Percentiles rank a stretch among this genome's conserved stretches.
Conservation (phyloP, 495 filamentous ascomycete genomes). For the Penicillium parvum region DNA sequence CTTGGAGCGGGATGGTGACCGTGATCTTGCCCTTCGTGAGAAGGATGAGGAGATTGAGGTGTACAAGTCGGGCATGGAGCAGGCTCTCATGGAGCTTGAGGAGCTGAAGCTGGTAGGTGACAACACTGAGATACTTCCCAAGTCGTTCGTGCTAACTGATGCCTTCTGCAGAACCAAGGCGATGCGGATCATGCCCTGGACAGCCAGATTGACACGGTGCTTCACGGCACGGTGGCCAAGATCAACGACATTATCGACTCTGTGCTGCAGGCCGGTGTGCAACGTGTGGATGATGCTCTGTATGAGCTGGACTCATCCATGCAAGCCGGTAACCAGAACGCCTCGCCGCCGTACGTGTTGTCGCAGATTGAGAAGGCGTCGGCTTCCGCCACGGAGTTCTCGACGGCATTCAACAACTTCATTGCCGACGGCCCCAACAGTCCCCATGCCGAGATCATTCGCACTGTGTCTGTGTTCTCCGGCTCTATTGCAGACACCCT, state of each 20-base stretch:
- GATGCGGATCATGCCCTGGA: constrained; percentile 80
- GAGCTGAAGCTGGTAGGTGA: constrained; percentile 59
- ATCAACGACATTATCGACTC: constrained; percentile 98
- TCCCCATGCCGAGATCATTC: constrained; percentile 86
- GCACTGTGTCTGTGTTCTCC: constrained; percentile 83
- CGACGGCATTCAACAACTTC: constrained; percentile 95
- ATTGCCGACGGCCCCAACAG: constrained; percentile 95
- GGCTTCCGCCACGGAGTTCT: constrained; percentile 91
- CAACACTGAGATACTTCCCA: background rate
- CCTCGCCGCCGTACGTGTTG: constrained; percentile 89
- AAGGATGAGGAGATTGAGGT: constrained; percentile 98
- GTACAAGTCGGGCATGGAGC: constrained; percentile 94
- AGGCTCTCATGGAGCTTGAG: constrained; percentile 85
- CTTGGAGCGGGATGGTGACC: constrained; percentile 76
- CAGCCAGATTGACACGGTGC: constrained; percentile 81
- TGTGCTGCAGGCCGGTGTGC: constrained; percentile 87
- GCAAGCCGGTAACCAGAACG: constrained; percentile 98
- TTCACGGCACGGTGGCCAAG: constrained; percentile 80
- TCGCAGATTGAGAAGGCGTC: constrained; percentile 97
- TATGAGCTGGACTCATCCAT: constrained; percentile 97
- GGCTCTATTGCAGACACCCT: constrained; percentile 90
- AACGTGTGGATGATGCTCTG: constrained; percentile 91
- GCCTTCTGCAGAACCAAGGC: constrained; percentile 50
- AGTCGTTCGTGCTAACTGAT: background rate
- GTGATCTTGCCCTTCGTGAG: constrained; percentile 76